Base-by-base conservation (phyloP, 495 filamentous ascomycete genomes). In the Xylaria flabelliformis region DNA sequence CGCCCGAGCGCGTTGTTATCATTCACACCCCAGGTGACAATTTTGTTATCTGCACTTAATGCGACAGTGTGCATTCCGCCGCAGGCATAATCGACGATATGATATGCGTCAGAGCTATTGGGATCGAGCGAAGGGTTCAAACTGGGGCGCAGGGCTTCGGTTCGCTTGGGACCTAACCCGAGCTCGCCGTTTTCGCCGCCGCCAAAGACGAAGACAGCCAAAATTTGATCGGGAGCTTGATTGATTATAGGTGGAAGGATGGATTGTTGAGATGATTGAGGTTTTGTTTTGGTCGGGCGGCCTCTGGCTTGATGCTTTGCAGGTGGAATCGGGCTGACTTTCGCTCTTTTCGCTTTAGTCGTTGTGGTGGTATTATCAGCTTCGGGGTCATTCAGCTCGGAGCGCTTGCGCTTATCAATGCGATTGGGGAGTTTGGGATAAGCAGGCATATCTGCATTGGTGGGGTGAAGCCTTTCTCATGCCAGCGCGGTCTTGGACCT, bases 21-120 rank as follows among this genome's bases (percentile, higher is more conserved):
- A 72, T 90, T 90, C 50, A 89, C 87, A 68, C 88, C 88, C 88
- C 88, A 90, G 3, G 87, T 87, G 55, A 87, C 77, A 67, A 90
- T 87, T 72, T 84, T 81, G 75, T 87, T 88, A 69, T 89, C 85
- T 19, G 84, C 79, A 6, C 87, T 89, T 21, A 90, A 79, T 15
- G 85, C 87, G 36, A 85, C 77, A 42, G 78, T 79, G 70, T 90
- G 88, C 85, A 90, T 88, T 44, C 88, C 88, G 15, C 88, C 88
- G 62, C 82, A 79, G 41, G 84, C 84, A 34, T 90, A 66, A 42
- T 86, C 79, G 9, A 90, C 87, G n/a, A 89, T 84, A 29, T 19
- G 46, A 34, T 53, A 71, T 2, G 69, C 62, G 41, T 8, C 15
- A 29, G n/a, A 6, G 10, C 61, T 36, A 34, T 39, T 26, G 4